Base-by-base conservation (phyloP, 2,329 filamentous ascomycete species). In the Trichoderma koningiopsis region DNA sequence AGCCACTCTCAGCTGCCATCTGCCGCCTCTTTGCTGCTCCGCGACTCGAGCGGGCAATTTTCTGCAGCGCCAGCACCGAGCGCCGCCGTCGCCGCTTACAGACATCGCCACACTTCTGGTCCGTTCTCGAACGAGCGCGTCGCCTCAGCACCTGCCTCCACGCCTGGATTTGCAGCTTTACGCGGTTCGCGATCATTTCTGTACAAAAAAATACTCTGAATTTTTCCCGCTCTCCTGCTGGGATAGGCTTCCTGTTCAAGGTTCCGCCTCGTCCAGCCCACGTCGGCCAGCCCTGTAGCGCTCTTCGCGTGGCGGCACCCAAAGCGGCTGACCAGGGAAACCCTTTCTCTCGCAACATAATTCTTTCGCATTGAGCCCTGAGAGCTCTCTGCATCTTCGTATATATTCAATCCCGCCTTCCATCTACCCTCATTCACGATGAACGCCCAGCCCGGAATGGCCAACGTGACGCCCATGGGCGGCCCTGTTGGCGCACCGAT, bases 401-500 rank as follows among this genome's bases (percentile, higher is more conserved):
- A 22, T 31, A 49, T 27, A 11, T 19, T 27, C 11, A 43, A 29
- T 16, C 43, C 27, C n/a, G 49, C n/a, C 22, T 16, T 71, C 77
- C 76, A 74, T 75, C 77, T 75, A 88, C 88, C 85, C 90, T 87
- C 83, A 88, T 88, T 85, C 90, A 87, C 83, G 75, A 88, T 88
- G 86, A 90, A 87, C 83, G 83, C 80, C 79, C 90, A 87, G 82
- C 77, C 82, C 55, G 81, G 87, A 77, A 92, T 93, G 89, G 86
- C 85, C 77, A 86, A 84, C 77, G 92, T 93, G 88, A 88, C 85
- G 77, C 84, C 86, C 78, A 89, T 91, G 87, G 89, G 88, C 71
- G 89, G 87, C 58, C 88, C 89, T 65, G 88, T 91, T 71, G 89
- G 83, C 68, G 79, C 80, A 67, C 85, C 86, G 40, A 87, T 89